Percentiles rank a stretch among this genome's conserved stretches.
phyloP scores from a whole-genome alignment of 2,329 filamentous ascomycete genomes.

The Fusarium incarnatum region DNA sequence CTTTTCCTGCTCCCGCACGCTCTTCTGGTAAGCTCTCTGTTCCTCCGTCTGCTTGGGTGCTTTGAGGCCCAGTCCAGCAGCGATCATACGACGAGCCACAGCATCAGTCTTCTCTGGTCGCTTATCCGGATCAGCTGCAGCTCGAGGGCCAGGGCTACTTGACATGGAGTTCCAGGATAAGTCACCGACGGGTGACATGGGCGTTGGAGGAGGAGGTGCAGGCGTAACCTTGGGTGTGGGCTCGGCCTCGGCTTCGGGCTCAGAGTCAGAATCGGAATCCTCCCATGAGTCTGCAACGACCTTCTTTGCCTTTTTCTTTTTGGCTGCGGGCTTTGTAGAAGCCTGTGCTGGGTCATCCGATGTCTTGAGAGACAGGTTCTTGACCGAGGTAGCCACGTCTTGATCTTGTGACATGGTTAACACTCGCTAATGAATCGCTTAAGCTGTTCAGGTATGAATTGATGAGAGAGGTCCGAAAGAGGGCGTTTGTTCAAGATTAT shows the following conservation, averaged over 20 bases:
- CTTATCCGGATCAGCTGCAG: conserved; percentile 31
- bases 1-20: conserved; percentile 85
- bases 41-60: conserved; percentile 87
- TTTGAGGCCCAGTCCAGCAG: conserved; percentile 84
- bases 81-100: conserved; percentile 90
- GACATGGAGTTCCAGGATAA: conserved; percentile 34
- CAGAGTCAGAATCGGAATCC: conserved; percentile 68
- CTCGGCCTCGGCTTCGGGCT: conserved; percentile 50
- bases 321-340: conserved; percentile 42
- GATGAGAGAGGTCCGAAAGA: too few relatives aligned
- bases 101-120: conserved; percentile 94
- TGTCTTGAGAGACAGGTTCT: conserved; percentile 49
- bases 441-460: background rate
- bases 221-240: conserved; percentile 54
- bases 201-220: conserved; percentile 74
- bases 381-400: conserved; percentile 48
- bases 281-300: conserved; percentile 60
- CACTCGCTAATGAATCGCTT: background rate
- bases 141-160: conserved; percentile 20
- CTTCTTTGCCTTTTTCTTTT: conserved; percentile 47
- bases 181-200: conserved; percentile 63
- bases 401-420: conserved; percentile 41
- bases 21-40: conserved; percentile 85
- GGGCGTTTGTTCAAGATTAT: too few relatives aligned
- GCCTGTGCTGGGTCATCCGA: conserved; percentile 31